Conservation (phyloP, 164 flowering plant species). For the Amborella trichopoda region DNA sequence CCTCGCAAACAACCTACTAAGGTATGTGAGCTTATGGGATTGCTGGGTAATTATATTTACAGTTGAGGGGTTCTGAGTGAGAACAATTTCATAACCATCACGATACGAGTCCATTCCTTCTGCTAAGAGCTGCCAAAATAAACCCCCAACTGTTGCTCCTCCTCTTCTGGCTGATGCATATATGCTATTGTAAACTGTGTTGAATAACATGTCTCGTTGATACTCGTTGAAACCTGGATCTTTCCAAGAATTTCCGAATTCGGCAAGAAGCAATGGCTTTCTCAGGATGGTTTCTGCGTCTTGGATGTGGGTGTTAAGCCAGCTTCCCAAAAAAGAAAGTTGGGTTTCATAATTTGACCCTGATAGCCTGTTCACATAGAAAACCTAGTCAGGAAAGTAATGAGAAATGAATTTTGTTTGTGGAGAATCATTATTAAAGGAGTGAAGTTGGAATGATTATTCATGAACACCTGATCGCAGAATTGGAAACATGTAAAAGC, state of each 20-base stretch:
- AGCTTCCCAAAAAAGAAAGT: constrained; percentile 40
- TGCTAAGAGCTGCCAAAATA: constrained; percentile 71
- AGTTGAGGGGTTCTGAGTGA: constrained; percentile 48
- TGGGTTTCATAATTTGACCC: constrained; percentile 35
- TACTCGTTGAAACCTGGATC: constrained; percentile 23
- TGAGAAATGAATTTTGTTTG: background rate
- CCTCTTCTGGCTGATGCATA: constrained; percentile 55
- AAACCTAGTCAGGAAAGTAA: background rate
- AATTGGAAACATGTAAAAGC: too few relatives aligned
- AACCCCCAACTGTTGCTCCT: constrained; percentile 60
- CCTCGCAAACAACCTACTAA: constrained; percentile 33
- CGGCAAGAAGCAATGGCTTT: constrained; percentile 60
- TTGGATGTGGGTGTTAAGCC: constrained; percentile 49
- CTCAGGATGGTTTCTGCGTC: constrained; percentile 44
- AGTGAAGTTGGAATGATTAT: too few relatives aligned
- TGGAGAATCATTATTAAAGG: too few relatives aligned
- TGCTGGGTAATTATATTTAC: constrained; percentile 37
- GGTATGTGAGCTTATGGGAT: constrained; percentile 34
- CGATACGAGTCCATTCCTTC: constrained; percentile 57
- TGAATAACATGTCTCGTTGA: constrained; percentile 37
- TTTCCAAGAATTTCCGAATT: constrained; percentile 63
- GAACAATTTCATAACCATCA: constrained; percentile 68
- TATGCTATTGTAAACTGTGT: constrained; percentile 35
- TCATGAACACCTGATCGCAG: too few relatives aligned
- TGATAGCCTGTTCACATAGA: constrained; percentile 29